Conservation (phyloP, 768 basidiomycete species). For the Tremella fuciformis region DNA sequence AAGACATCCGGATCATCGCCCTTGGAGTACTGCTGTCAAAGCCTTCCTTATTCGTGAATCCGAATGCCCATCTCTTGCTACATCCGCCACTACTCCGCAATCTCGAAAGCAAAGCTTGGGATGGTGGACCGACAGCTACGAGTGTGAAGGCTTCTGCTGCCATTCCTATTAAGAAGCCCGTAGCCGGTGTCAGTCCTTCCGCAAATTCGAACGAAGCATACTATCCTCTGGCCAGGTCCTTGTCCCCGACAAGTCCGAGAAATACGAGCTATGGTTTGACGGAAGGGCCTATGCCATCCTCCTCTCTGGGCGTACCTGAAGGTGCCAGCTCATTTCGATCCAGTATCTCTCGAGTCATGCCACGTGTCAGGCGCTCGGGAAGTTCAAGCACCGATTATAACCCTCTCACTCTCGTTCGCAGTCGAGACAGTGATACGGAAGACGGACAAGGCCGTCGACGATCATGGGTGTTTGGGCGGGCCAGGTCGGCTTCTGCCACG, state of each 20-base stretch:
- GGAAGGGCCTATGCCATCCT: constrained; percentile 2
- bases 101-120: neutral
- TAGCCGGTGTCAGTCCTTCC: constrained; percentile 1
- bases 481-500: constrained; percentile 14
- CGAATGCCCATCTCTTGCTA: constrained; percentile 45
- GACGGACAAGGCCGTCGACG: constrained; percentile 21
- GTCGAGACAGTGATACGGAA: constrained; percentile 26
- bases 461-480: constrained; percentile 31
- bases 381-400: constrained; percentile 2
- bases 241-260: constrained; percentile 29
- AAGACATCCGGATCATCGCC: constrained; percentile 45
- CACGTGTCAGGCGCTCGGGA: constrained; percentile 15
- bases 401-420: constrained; percentile 20
- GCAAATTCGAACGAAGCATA: constrained; percentile 31
- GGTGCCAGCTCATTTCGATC: constrained; percentile 8
- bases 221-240: constrained; percentile 28
- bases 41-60: constrained; percentile 45
- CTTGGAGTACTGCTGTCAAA: constrained; percentile 38
- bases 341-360: constrained; percentile 20
- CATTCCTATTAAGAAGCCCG: too few species aligned
- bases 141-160: neutral
- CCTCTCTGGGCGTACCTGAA: neutral
- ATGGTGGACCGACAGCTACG: neutral
- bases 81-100: constrained; percentile 43
- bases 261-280: constrained; percentile 21